Evolutionary conservation across 495 filamentous ascomycete genomes (phyloP).

Genomic region (Penicillium antarcticum): DNA sequence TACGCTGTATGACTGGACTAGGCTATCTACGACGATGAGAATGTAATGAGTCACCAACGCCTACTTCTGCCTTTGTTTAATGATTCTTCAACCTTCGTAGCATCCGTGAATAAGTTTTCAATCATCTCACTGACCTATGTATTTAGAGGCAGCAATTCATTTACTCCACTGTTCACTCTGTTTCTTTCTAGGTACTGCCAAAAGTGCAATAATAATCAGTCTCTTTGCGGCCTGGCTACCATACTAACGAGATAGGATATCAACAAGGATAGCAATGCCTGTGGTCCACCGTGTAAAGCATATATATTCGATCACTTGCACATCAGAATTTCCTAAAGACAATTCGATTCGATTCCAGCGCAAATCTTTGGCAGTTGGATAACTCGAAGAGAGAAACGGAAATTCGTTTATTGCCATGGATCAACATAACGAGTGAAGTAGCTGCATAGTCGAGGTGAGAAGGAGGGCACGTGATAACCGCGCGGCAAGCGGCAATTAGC

Average conservation of each 20-base stretch:
- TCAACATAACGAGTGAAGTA: too few relatives aligned
- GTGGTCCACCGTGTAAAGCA: too few relatives aligned
- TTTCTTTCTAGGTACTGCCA: not conserved
- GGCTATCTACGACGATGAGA: slow-evolving; percentile 14
- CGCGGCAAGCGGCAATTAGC: slow-evolving; percentile 22
- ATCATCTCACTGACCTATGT: not conserved
- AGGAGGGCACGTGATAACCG: slow-evolving; percentile 20
- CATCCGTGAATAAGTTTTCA: not conserved
- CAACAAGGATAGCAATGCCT: too few relatives aligned
- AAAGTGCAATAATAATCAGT: too few relatives aligned
- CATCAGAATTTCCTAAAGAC: too few relatives aligned
- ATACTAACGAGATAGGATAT: too few relatives aligned
- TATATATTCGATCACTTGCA: too few relatives aligned
- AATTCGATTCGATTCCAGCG: too few relatives aligned
- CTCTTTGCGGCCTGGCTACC: too few relatives aligned
- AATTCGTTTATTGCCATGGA: too few relatives aligned
- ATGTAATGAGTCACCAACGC: not conserved
- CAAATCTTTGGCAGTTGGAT: too few relatives aligned
- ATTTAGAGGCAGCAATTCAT: slow-evolving; percentile 5
- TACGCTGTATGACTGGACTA: slow-evolving; percentile 6
- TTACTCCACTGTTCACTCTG: not conserved
- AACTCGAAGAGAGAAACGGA: too few relatives aligned
- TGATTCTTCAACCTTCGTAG: not conserved
- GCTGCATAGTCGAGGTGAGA: not conserved
- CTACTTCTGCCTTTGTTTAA: not conserved